These are phyloP conservation scores for Fomitopsis betulina DNA, from an alignment of 1,284 basidiomycete genomes.

Conservation along the genomic window DNA sequence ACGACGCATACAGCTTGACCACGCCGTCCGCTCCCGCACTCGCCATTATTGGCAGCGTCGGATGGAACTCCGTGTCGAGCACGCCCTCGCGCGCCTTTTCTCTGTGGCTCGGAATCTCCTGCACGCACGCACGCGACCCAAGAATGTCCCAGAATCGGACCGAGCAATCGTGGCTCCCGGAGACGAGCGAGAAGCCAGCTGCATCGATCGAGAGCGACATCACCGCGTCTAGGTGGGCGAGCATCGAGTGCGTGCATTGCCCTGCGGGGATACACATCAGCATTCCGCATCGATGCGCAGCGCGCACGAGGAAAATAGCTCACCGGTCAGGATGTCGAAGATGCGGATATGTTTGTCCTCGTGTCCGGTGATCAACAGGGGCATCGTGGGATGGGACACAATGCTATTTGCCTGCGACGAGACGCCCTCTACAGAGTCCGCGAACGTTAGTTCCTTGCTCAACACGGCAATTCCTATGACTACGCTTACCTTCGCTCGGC, in stretches of 20 bases:
- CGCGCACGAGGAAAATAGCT: conserved; percentile 22
- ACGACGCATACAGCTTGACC: conserved; percentile 84
- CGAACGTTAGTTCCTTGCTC: not conserved
- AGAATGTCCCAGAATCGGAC: conserved; percentile 94
- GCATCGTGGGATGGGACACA: conserved; percentile 88
- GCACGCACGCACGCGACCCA: conserved; percentile 76
- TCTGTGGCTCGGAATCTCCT: conserved; percentile 87
- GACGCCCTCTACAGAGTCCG: conserved; percentile 54
- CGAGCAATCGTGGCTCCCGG: conserved; percentile 91
- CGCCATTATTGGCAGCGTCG: conserved; percentile 82
- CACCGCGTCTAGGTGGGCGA: conserved; percentile 88
- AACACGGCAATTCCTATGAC: not conserved
- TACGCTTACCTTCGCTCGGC: conserved; percentile 59
- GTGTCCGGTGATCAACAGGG: conserved; percentile 84
- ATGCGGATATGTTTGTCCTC: conserved; percentile 93
- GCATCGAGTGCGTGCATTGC: conserved; percentile 84
- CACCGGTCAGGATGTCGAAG: conserved; percentile 82
- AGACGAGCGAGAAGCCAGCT: conserved; percentile 82
- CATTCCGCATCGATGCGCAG: conserved; percentile 3
- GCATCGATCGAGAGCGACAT: conserved; percentile 89
- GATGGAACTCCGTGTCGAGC: conserved; percentile 82
- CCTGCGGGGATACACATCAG: conserved; percentile 36
- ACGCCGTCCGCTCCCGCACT: conserved; percentile 95
- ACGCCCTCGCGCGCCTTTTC: conserved; percentile 90
- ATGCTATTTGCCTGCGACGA: conserved; percentile 87